Percentiles rank a stretch among this genome's conserved stretches.
phyloP scores from a whole-genome alignment of 352 stramenopile genomes.

The Pythium sp. region DNA sequence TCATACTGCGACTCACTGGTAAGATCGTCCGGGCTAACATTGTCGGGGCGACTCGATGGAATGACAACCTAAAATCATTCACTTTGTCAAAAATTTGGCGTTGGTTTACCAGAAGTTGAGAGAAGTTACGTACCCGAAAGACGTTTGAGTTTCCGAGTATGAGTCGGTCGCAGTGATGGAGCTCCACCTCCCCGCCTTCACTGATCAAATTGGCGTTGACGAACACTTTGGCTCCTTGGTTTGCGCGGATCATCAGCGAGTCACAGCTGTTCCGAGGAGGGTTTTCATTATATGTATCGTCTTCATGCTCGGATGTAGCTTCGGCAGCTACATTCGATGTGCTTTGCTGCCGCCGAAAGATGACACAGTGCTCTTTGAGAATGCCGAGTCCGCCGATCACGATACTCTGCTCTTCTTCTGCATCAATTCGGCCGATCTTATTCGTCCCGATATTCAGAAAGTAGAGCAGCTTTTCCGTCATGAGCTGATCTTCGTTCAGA shows the following conservation, averaged over 20 bases:
- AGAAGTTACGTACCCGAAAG: conserved; percentile 41
- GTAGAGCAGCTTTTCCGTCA: conserved; percentile 83
- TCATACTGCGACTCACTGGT: conserved; percentile 54
- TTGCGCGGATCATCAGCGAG: conserved; percentile 30
- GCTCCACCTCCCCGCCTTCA: conserved; percentile 26
- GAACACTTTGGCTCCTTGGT: conserved; percentile 53
- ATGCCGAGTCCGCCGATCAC: conserved; percentile 78
- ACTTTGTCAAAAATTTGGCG: neutral
- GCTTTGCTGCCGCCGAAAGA: conserved; percentile 22
- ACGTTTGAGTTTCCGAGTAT: conserved; percentile 78
- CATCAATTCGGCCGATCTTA: conserved; percentile 63
- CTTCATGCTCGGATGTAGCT: conserved; percentile 8
- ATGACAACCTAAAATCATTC: conserved; percentile 40
- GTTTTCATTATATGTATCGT: neutral
- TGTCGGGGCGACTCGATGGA: conserved; percentile 32
- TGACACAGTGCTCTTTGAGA: conserved; percentile 68
- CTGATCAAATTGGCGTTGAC: conserved; percentile 64
- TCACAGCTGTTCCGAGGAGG: neutral
- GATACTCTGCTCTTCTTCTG: conserved; percentile 67
- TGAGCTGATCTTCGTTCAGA: conserved; percentile 85
- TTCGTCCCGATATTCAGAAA: conserved; percentile 63
- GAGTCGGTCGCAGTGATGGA: conserved; percentile 68
- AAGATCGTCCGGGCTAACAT: conserved; percentile 28
- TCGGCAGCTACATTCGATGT: neutral
- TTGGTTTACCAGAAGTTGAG: neutral